Percentiles rank a stretch among this genome's conserved stretches.
These are phyloP conservation scores for Carex littledalei DNA, from an alignment of 176 grass and related monocot species.

Conservation along the genomic window DNA sequence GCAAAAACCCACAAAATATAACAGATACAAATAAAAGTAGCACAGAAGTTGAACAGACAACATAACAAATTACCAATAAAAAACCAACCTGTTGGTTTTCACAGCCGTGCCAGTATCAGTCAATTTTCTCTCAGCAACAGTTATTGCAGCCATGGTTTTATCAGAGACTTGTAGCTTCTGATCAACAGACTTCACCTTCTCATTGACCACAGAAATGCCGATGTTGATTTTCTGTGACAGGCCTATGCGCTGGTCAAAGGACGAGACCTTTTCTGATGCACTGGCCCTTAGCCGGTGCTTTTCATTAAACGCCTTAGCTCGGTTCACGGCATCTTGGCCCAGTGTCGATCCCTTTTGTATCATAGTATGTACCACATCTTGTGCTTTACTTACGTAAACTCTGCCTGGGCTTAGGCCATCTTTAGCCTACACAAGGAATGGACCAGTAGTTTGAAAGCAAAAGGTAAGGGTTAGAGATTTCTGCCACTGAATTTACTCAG, in stretches of 20 bases:
- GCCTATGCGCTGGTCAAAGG: constrained; percentile 80
- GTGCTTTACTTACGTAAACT: constrained; percentile 70
- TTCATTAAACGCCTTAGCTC: constrained; percentile 96
- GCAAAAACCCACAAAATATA: background rate
- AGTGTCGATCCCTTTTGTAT: constrained; percentile 79
- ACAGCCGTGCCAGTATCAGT: constrained; percentile 90
- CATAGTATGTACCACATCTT: constrained; percentile 76
- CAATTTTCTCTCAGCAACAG: constrained; percentile 76
- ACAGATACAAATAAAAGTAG: constrained; percentile 6
- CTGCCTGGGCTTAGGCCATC: constrained; percentile 34
- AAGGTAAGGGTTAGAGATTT: background rate
- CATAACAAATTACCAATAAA: constrained; percentile 16
- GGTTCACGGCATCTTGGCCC: constrained; percentile 88
- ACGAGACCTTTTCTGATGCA: constrained; percentile 74
- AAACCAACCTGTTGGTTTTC: constrained; percentile 76
- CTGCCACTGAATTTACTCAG: background rate
- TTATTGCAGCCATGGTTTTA: constrained; percentile 82
- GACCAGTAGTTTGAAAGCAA: background rate
- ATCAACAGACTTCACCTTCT: constrained; percentile 89
- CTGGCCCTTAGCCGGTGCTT: constrained; percentile 65
- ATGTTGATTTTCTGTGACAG: constrained; percentile 76
- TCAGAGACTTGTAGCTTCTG: constrained; percentile 88
- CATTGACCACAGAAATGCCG: constrained; percentile 84
- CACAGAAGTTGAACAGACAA: constrained; percentile 4
- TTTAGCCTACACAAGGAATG: constrained; percentile 40